A percentile compares a stretch with the other conserved stretches of the same genome.
These are phyloP conservation scores for Trichoderma lentiforme DNA, from an alignment of 2,329 filamentous ascomycete genomes.

Conservation along the genomic window DNA sequence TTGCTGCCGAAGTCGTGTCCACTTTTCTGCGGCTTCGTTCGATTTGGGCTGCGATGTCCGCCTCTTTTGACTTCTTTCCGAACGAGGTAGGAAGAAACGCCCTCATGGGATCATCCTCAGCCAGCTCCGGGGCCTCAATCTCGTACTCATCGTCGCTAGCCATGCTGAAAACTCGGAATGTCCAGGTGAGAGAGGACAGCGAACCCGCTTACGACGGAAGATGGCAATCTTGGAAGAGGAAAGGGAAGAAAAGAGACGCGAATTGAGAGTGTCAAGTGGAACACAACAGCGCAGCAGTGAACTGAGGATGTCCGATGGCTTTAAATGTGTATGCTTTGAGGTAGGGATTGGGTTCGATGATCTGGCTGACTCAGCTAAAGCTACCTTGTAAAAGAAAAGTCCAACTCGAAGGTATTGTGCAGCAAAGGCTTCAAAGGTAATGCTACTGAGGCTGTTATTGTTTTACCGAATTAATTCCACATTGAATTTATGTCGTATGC, in stretches of 20 bases:
- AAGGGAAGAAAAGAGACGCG: constrained; percentile 16
- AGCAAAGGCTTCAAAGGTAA: neutral
- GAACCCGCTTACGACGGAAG: neutral
- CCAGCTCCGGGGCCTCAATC: constrained; percentile 52
- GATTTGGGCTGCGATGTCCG: constrained; percentile 77
- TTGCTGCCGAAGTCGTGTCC: constrained; percentile 15
- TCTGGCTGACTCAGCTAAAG: neutral
- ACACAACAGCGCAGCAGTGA: neutral
- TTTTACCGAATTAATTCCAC: neutral
- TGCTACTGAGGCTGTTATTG: no score
- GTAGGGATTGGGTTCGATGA: neutral
- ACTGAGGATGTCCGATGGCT: neutral
- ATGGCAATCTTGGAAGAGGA: neutral
- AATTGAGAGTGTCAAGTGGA: constrained; percentile 17
- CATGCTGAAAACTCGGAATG: constrained; percentile 39
- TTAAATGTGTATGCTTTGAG: neutral
- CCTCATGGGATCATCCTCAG: constrained; percentile 66
- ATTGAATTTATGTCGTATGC: no score
- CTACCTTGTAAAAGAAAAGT: neutral
- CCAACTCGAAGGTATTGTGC: neutral
- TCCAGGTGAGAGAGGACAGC: constrained; percentile 11
- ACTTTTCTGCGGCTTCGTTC: constrained; percentile 66
- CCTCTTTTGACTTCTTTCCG: constrained; percentile 72
- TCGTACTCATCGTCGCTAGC: constrained; percentile 59
- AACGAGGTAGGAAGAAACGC: constrained; percentile 79